phyloP scores from a whole-genome alignment of 768 basidiomycete species.

The Lepiota venenata region DNA sequence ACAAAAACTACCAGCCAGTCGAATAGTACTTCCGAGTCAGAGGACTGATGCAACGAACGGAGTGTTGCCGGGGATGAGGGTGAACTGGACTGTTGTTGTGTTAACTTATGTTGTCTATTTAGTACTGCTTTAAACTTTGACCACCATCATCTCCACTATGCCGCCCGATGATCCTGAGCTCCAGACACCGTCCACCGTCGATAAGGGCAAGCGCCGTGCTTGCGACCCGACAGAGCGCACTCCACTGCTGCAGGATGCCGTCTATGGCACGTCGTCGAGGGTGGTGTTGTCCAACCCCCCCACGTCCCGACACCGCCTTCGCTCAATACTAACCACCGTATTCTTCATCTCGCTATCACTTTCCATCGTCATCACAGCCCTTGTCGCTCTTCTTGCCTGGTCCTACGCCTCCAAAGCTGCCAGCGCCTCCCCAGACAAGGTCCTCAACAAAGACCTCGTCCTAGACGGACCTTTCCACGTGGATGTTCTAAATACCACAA shows the following conservation, averaged over 20 bases:
- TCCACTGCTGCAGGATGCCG: conserved; percentile 44
- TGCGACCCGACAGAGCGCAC: conserved; percentile 46
- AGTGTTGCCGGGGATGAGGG: background rate
- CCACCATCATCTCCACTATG: conserved; percentile 1
- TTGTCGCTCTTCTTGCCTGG: conserved; percentile 54
- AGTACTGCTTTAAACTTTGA: background rate
- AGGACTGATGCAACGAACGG: background rate
- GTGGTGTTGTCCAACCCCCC: conserved; percentile 19
- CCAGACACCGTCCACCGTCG: background rate
- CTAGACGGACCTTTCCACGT: conserved; percentile 59
- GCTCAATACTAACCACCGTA: conserved; percentile 39
- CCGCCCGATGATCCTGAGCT: conserved; percentile 1
- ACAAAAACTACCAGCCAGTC: too few relatives aligned
- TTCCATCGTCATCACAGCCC: conserved; percentile 41
- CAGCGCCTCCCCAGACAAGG: conserved; percentile 50
- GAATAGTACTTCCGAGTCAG: background rate
- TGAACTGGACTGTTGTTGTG: conserved; percentile 6
- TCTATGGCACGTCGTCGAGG: conserved; percentile 25
- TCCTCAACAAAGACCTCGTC: conserved; percentile 52
- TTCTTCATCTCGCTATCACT: conserved; percentile 56
- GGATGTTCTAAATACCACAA: conserved; percentile 59
- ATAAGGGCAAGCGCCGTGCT: conserved; percentile 58
- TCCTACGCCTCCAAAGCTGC: conserved; percentile 61
- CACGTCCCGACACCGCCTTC: conserved; percentile 27
- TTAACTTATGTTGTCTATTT: background rate